Evolutionary conservation across 1,139 yeast species (phyloP).

Genomic region (Eremothecium sinecaudum): DNA sequence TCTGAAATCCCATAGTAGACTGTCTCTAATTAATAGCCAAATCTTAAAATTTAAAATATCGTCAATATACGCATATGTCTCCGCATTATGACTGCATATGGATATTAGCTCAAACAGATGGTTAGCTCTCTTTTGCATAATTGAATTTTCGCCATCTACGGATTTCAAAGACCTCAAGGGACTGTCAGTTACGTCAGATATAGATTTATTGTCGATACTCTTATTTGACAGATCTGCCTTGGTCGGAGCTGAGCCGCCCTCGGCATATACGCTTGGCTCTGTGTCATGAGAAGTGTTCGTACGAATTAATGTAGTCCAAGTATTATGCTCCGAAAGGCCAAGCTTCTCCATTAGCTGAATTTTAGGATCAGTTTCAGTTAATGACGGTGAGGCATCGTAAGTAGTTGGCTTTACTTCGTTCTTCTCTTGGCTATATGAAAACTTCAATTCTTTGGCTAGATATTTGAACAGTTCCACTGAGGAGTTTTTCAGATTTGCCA

Average conservation of each 20-base stretch:
- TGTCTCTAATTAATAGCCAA: slow-evolving; percentile 30
- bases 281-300: slow-evolving; percentile 12
- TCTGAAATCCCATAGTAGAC: slow-evolving; percentile 28
- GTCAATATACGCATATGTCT: slow-evolving; percentile 25
- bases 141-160: slow-evolving; percentile 8
- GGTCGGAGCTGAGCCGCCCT: not conserved
- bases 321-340: slow-evolving; percentile 27
- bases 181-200: not conserved
- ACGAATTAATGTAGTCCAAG: slow-evolving; percentile 28
- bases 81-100: slow-evolving; percentile 28
- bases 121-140: slow-evolving; percentile 14
- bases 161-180: slow-evolving; percentile 1
- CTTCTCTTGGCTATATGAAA: slow-evolving; percentile 22
- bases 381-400: slow-evolving; percentile 7
- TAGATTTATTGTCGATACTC: not conserved
- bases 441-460: slow-evolving; percentile 27
- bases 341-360: slow-evolving; percentile 25
- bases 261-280: too few species aligned
- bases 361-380: slow-evolving; percentile 17
- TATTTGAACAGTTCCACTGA: slow-evolving; percentile 29
- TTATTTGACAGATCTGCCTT: not conserved
- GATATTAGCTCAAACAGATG: slow-evolving; percentile 22
- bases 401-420: slow-evolving; percentile 7
- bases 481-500: slow-evolving; percentile 19
- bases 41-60: slow-evolving; percentile 26